phyloP scores from a whole-genome alignment of 306 rosid species.

The Hippophae rhamnoides region DNA sequence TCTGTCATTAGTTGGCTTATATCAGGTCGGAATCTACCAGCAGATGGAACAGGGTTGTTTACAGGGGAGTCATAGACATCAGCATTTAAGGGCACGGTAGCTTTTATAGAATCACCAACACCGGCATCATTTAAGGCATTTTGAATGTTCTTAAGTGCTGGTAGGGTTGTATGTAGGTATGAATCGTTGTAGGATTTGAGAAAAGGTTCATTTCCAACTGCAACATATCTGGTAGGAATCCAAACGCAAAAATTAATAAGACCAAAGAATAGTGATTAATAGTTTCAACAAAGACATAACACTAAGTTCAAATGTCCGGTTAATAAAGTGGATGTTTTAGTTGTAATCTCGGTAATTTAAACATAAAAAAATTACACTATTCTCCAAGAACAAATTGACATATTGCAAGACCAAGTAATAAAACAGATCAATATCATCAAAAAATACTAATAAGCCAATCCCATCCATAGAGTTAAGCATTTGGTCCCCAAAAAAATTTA shows the following conservation, averaged over 20 bases:
- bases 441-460: too few species aligned
- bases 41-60: slow-evolving; percentile 54
- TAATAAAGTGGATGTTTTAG: too few species aligned
- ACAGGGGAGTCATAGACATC: slow-evolving; percentile 76
- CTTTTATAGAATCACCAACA: slow-evolving; percentile 59
- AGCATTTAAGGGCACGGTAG: slow-evolving; percentile 92
- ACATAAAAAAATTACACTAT: too few species aligned
- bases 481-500: background rate
- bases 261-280: too few species aligned
- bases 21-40: slow-evolving; percentile 72
- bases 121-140: slow-evolving; percentile 87
- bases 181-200: slow-evolving; percentile 76
- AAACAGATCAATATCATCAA: too few species aligned
- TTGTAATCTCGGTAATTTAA: too few species aligned
- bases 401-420: too few species aligned
- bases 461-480: too few species aligned
- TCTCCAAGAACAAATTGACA: too few species aligned
- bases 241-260: too few species aligned
- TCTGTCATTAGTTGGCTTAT: slow-evolving; percentile 68
- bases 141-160: slow-evolving; percentile 92
- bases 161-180: slow-evolving; percentile 67
- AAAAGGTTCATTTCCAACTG: slow-evolving; percentile 98
- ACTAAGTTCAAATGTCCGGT: too few species aligned
- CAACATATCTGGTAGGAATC: slow-evolving; percentile 53
- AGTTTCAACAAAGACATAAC: too few species aligned